A percentile compares a stretch with the other conserved stretches of the same genome.
phyloP scores from a whole-genome alignment of 306 rosid genomes.

The Malus asiatica region DNA sequence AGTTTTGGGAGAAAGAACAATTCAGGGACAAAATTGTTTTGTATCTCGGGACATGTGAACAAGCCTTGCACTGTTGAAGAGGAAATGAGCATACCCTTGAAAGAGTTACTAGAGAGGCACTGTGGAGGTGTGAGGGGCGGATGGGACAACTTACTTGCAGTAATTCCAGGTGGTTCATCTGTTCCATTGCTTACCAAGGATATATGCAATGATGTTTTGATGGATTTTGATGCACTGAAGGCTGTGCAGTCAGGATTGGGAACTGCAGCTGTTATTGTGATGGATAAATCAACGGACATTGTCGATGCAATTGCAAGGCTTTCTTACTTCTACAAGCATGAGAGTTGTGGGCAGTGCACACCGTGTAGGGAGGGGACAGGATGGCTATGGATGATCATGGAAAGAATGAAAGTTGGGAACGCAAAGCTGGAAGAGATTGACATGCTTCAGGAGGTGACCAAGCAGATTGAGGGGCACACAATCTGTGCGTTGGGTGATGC shows the following conservation, averaged over 20 bases:
- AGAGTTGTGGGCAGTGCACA: conserved; percentile 98
- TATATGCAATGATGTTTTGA: conserved; percentile 81
- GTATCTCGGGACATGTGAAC: conserved; percentile 94
- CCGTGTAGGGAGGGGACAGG: conserved; percentile 99
- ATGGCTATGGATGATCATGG: conserved; percentile 99
- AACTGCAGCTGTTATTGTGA: conserved; percentile 97
- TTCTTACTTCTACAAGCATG: conserved; percentile 98
- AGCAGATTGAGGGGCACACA: conserved; percentile 98
- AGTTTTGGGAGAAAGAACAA: conserved; percentile 98
- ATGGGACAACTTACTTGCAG: conserved; percentile 92
- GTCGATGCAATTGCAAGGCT: conserved; percentile 99
- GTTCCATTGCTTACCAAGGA: conserved; percentile 89
- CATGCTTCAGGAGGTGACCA: conserved; percentile 98
- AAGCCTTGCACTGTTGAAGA: conserved; percentile 98
- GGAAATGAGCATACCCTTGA: conserved; percentile 95
- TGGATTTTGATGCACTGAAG: conserved; percentile 97
- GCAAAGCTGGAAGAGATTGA: conserved; percentile 97
- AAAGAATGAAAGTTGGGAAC: conserved; percentile 93
- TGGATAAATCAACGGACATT: conserved; percentile 94
- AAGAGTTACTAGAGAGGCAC: conserved; percentile 95
- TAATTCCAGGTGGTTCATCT: conserved; percentile 98
- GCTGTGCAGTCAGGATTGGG: conserved; percentile 86
- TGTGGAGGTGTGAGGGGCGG: conserved; percentile 99
- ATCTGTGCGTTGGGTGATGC: conserved; percentile 98
- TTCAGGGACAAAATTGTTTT: conserved; percentile 84